Conservation (phyloP, 768 basidiomycete genomes). For the Suillus hirtellus region DNA sequence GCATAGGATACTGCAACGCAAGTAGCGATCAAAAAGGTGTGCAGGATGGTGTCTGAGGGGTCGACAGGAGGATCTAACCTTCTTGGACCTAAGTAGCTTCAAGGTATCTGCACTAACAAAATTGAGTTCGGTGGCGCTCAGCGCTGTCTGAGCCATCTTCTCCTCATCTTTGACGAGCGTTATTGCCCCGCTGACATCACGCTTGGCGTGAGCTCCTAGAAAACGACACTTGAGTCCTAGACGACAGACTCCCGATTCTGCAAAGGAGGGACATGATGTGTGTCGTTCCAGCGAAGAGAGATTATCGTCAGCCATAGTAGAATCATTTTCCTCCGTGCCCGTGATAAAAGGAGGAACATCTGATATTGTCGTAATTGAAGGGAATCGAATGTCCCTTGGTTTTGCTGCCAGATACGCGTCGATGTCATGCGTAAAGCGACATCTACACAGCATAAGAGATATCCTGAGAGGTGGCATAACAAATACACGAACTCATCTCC, state of each 20-base stretch:
- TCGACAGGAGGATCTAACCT: slow-evolving; percentile 41
- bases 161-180: slow-evolving; percentile 55
- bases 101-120: slow-evolving; percentile 58
- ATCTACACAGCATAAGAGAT: slow-evolving; percentile 41
- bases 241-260: slow-evolving; percentile 33
- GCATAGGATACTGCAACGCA: slow-evolving; percentile 57
- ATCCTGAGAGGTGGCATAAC: not conserved
- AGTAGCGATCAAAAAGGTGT: too few relatives aligned
- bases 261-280: slow-evolving; percentile 28
- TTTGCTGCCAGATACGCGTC: slow-evolving; percentile 74
- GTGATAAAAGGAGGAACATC: slow-evolving; percentile 53
- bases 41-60: too few relatives aligned
- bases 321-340: not conserved
- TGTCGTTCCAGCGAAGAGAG: slow-evolving; percentile 20
- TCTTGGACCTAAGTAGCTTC: slow-evolving; percentile 64
- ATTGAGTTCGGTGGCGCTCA: slow-evolving; percentile 65
- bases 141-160: slow-evolving; percentile 49
- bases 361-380: slow-evolving; percentile 43
- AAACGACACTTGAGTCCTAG: slow-evolving; percentile 89
- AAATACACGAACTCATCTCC: slow-evolving; percentile 56
- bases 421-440: slow-evolving; percentile 81
- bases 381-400: slow-evolving; percentile 67
- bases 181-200: slow-evolving; percentile 45
- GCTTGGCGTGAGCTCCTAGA: slow-evolving; percentile 71
- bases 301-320: not conserved